phyloP scores from a whole-genome alignment of 1,284 basidiomycete genomes.

The Ceratobasidium theobromae region DNA sequence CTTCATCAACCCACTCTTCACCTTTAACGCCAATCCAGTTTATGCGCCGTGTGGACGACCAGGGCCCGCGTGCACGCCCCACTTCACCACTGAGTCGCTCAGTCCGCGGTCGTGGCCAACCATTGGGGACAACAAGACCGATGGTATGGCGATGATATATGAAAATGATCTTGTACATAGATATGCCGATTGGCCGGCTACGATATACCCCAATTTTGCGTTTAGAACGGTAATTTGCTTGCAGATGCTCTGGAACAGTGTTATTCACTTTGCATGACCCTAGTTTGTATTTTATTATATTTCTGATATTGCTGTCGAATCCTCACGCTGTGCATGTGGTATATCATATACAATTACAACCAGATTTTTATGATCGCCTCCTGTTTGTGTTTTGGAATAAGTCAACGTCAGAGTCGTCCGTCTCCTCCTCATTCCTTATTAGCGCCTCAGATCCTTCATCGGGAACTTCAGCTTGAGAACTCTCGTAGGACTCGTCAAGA shows the following conservation, averaged over 20 bases:
- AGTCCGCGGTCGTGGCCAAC: slow-evolving; percentile 22
- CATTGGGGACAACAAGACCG: background rate
- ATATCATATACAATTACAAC: slow-evolving; percentile 14
- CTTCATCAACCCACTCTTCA: slow-evolving; percentile 51
- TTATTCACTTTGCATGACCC: slow-evolving; percentile 12
- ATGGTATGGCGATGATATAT: slow-evolving; percentile 2
- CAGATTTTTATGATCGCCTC: slow-evolving; percentile 5
- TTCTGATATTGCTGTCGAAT: background rate
- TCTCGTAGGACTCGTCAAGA: background rate
- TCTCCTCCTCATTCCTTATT: background rate
- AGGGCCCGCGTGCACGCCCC: slow-evolving; percentile 16
- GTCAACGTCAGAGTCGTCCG: background rate
- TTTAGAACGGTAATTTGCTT: slow-evolving; percentile 14
- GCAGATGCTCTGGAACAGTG: slow-evolving; percentile 3
- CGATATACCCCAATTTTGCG: slow-evolving; percentile 12
- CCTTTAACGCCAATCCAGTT: slow-evolving; percentile 60
- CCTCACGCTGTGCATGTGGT: background rate
- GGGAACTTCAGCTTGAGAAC: background rate
- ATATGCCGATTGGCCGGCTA: background rate
- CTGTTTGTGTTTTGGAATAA: slow-evolving; percentile 23
- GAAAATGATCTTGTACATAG: slow-evolving; percentile 19
- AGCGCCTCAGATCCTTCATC: background rate
- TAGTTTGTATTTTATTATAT: slow-evolving; percentile 10
- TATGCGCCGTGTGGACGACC: slow-evolving; percentile 53
- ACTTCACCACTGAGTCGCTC: slow-evolving; percentile 24